Percentiles rank a stretch among this genome's conserved stretches.
Conservation (phyloP, 805 yeast species). For the Saccharomyces eubayanus region DNA sequence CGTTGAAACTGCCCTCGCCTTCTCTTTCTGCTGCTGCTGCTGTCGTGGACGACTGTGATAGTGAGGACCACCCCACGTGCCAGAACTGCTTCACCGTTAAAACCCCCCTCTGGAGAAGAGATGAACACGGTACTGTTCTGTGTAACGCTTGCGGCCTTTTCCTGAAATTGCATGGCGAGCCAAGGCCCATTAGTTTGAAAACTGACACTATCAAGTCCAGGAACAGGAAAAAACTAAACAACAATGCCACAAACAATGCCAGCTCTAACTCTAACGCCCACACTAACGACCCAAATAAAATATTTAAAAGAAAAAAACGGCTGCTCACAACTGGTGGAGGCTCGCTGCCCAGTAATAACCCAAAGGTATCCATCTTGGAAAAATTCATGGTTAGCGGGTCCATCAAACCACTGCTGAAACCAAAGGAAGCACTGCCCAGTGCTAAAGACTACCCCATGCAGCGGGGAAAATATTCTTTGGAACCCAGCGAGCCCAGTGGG, state of each 20-base stretch:
- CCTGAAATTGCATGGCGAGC: conserved; percentile 79
- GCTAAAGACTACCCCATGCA: not conserved
- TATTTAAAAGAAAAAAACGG: not conserved
- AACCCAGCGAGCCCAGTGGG: not conserved
- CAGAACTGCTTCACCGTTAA: conserved; percentile 85
- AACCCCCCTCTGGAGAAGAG: conserved; percentile 91
- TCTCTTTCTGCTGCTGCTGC: not conserved
- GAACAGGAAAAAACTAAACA: conserved; percentile 48
- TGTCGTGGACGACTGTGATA: not conserved
- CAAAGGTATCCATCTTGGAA: not conserved
- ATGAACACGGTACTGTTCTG: conserved; percentile 78
- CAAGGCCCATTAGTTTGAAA: conserved; percentile 81
- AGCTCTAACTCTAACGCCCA: not conserved
- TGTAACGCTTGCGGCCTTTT: conserved; percentile 93
- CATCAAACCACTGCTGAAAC: not conserved
- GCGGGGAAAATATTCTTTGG: not conserved
- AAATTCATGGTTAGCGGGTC: not conserved
- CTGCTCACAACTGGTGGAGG: not conserved
- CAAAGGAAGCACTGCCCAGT: not conserved
- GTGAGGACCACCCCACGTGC: conserved; percentile 46
- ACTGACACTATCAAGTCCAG: conserved; percentile 88
- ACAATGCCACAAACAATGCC: not conserved
- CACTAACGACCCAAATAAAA: not conserved
- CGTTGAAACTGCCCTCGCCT: not conserved
- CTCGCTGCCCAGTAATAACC: not conserved